Percentiles rank a stretch among this genome's conserved stretches.
phyloP scores from a whole-genome alignment of 371 early-diverging fungal species.

The Mucor velutinosus region DNA sequence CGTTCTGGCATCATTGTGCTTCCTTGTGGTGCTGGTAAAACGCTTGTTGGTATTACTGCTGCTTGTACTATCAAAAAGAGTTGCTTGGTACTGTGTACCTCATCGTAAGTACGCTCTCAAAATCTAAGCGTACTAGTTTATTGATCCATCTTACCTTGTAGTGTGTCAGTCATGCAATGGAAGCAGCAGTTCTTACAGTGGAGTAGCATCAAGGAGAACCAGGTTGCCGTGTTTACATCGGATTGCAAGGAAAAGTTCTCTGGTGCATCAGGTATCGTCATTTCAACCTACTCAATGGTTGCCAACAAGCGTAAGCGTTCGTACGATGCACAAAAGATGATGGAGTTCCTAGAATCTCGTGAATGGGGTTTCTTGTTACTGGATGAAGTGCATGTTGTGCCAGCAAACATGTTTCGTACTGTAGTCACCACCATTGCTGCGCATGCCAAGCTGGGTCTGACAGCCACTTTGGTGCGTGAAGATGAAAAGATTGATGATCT shows the following conservation, averaged over 20 bases:
- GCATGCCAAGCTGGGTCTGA: constrained; percentile 97
- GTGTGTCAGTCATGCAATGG: constrained; percentile 99
- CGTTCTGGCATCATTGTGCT: constrained; percentile 99
- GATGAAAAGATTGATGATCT: constrained; percentile 99
- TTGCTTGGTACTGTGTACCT: constrained; percentile 97
- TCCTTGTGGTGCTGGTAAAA: constrained; percentile 99
- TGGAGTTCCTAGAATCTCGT: constrained; percentile 89
- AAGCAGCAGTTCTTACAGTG: constrained; percentile 95
- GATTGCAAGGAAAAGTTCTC: constrained; percentile 93
- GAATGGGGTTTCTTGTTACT: constrained; percentile 99
- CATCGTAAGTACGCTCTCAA: constrained; percentile 51
- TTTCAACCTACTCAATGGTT: constrained; percentile 99
- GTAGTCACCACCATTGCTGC: constrained; percentile 96
- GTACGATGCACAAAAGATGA: constrained; percentile 95
- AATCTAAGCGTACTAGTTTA: not conserved
- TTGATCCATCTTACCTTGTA: constrained; percentile 1
- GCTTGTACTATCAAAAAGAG: constrained; percentile 98
- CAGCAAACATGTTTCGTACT: constrained; percentile 98
- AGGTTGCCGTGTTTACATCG: constrained; percentile 97
- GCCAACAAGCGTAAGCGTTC: constrained; percentile 95
- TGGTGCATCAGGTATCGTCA: constrained; percentile 91
- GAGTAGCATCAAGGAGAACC: constrained; percentile 91
- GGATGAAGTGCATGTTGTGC: constrained; percentile 99
- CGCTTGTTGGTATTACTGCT: constrained; percentile 99
- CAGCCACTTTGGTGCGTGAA: constrained; percentile 98